phyloP scores from a whole-genome alignment of 768 basidiomycete genomes.

The Lentinula sp. region DNA sequence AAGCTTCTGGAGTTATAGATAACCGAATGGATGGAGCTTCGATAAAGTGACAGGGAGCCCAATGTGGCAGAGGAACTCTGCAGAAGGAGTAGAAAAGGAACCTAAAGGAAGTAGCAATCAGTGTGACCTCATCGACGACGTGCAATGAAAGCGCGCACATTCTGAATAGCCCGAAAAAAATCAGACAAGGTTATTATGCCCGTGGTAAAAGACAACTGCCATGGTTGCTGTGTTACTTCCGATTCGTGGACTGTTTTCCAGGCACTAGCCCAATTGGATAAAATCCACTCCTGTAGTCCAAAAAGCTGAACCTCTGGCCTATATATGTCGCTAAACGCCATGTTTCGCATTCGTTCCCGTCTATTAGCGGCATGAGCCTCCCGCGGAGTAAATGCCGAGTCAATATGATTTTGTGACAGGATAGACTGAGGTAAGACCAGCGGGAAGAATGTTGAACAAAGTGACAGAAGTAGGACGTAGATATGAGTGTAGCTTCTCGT shows the following conservation, averaged over 20 bases:
- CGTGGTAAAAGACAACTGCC: constrained; percentile 41
- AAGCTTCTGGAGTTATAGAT: constrained; percentile 61
- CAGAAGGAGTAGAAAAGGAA: constrained; percentile 67
- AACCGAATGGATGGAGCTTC: constrained; percentile 68
- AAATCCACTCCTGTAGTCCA: constrained; percentile 80
- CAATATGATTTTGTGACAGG: constrained; percentile 31
- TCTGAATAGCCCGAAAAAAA: constrained; percentile 59
- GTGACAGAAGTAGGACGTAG: constrained; percentile 52
- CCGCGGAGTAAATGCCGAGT: constrained; percentile 40
- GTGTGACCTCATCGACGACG: not conserved
- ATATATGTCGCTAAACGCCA: constrained; percentile 69
- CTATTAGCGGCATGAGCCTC: constrained; percentile 63
- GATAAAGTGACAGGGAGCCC: constrained; percentile 78
- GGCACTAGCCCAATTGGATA: constrained; percentile 69
- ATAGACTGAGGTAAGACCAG: constrained; percentile 48
- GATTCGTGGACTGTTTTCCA: constrained; percentile 53
- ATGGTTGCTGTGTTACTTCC: constrained; percentile 36
- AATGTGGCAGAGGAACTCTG: constrained; percentile 70
- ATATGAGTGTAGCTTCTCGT: constrained; percentile 51
- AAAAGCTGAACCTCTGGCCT: constrained; percentile 82
- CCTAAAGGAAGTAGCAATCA: constrained; percentile 32
- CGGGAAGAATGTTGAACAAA: constrained; percentile 57
- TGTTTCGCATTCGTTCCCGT: constrained; percentile 67
- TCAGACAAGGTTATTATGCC: constrained; percentile 58
- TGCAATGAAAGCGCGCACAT: constrained; percentile 27